A percentile compares a stretch with the other conserved stretches of the same genome.
These are phyloP conservation scores for Terana coerulea DNA, from an alignment of 768 basidiomycete species.

Conservation along the genomic window DNA sequence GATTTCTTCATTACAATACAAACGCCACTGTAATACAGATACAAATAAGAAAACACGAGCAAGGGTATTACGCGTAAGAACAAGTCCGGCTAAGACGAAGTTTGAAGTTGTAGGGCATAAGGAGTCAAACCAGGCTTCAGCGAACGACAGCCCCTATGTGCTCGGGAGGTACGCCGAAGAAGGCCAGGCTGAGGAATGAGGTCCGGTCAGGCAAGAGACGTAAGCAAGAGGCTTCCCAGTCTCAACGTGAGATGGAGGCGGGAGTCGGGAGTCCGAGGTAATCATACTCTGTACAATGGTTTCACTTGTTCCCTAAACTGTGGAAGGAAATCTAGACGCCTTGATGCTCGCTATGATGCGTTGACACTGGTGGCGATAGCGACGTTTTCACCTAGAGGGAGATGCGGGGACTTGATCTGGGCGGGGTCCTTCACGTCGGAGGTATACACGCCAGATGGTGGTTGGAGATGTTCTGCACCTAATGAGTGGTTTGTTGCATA, in stretches of 20 bases:
- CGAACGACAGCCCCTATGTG: no score
- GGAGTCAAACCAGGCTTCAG: no score
- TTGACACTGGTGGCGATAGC: constrained; percentile 45
- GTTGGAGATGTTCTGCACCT: constrained; percentile 26
- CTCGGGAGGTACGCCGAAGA: background rate
- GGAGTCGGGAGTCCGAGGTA: background rate
- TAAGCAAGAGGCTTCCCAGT: constrained; percentile 1
- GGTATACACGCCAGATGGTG: constrained; percentile 36
- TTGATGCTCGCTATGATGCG: constrained; percentile 20
- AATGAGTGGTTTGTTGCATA: constrained; percentile 23
- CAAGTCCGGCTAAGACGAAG: background rate
- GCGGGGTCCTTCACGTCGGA: constrained; percentile 36
- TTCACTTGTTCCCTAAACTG: background rate
- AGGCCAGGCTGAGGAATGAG: background rate
- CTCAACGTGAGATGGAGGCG: background rate
- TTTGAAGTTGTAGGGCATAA: background rate
- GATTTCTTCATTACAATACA: constrained; percentile 14
- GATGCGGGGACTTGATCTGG: constrained; percentile 55
- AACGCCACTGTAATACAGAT: constrained; percentile 3
- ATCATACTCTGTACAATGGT: background rate
- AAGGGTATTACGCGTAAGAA: background rate
- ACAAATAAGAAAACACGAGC: constrained; percentile 1
- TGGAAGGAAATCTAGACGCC: background rate
- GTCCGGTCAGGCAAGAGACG: constrained; percentile 1
- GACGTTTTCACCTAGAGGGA: constrained; percentile 60